Evolutionary conservation across 2,329 filamentous ascomycete species (phyloP).

Genomic region (Hirsutella thompsonii): DNA sequence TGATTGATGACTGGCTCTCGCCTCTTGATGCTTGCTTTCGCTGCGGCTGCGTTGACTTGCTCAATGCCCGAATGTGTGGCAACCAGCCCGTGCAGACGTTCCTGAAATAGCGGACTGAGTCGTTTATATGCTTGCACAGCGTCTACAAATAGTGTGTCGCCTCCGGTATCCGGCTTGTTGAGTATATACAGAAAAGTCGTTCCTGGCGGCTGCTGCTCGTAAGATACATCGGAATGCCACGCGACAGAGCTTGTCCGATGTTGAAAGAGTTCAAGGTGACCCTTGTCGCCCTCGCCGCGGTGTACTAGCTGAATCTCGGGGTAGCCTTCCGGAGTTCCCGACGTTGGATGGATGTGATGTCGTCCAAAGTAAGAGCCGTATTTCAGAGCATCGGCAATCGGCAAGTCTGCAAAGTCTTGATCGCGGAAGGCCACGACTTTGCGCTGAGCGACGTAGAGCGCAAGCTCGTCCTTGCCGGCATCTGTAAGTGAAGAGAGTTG

Average conservation of each 20-base stretch:
- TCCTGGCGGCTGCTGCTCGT: conserved; percentile 77
- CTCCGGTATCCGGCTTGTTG: conserved; percentile 68
- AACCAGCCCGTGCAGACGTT: conserved; percentile 67
- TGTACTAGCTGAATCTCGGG: conserved; percentile 72
- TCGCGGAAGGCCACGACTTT: conserved; percentile 69
- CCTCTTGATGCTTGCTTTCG: conserved; percentile 55
- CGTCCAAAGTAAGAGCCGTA: conserved; percentile 67
- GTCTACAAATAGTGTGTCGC: conserved; percentile 75
- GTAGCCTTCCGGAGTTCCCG: conserved; percentile 58
- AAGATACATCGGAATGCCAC: conserved; percentile 84
- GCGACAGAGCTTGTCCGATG: conserved; percentile 68
- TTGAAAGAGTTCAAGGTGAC: conserved; percentile 44
- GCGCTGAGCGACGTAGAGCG: conserved; percentile 60
- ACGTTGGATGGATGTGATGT: conserved; percentile 71
- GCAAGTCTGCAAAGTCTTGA: conserved; percentile 59
- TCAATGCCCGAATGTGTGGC: conserved; percentile 75
- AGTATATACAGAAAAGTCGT: conserved; percentile 83
- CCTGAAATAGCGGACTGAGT: conserved; percentile 65
- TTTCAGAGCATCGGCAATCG: conserved; percentile 56
- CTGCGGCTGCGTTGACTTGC: conserved; percentile 59
- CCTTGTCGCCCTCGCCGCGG: conserved; percentile 40
- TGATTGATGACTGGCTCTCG: conserved; percentile 62
- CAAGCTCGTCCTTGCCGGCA: conserved; percentile 64
- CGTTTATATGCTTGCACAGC: conserved; percentile 70
- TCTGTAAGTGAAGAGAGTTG: conserved; percentile 57